phyloP scores from a whole-genome alignment of 108 stramenopile species.

The Nitzschia putrida region DNA sequence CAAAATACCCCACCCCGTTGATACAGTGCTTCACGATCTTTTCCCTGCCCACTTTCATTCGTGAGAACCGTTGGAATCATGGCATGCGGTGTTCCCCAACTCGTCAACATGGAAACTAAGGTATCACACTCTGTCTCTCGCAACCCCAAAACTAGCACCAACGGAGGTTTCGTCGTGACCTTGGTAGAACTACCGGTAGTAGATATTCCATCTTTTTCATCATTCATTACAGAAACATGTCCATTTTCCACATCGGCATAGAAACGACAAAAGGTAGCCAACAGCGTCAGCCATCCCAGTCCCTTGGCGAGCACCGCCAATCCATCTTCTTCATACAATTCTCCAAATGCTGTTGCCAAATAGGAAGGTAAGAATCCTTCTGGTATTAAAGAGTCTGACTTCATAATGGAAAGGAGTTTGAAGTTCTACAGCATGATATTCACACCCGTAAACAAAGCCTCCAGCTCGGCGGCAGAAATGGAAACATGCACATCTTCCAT shows the following conservation, averaged over 20 bases:
- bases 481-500: too few species aligned
- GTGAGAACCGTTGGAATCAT: slow-evolving; percentile 73
- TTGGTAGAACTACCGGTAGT: neutral
- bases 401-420: neutral
- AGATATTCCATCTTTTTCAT: too few species aligned
- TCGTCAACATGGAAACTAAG: slow-evolving; percentile 57
- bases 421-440: too few species aligned
- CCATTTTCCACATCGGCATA: slow-evolving; percentile 71
- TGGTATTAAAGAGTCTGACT: slow-evolving; percentile 34
- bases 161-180: slow-evolving; percentile 41
- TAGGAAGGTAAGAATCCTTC: slow-evolving; percentile 66
- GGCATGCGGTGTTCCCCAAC: slow-evolving; percentile 73
- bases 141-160: slow-evolving; percentile 76
- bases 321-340: slow-evolving; percentile 90
- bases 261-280: slow-evolving; percentile 78
- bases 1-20: slow-evolving; percentile 59
- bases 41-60: slow-evolving; percentile 74
- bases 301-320: slow-evolving; percentile 89
- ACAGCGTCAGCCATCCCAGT: slow-evolving; percentile 73
- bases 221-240: slow-evolving; percentile 42
- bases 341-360: slow-evolving; percentile 86
- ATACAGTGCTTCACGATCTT: slow-evolving; percentile 61
- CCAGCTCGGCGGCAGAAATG: too few species aligned
- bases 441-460: too few species aligned
- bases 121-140: slow-evolving; percentile 66